Evolutionary conservation across 495 filamentous ascomycete genomes (phyloP).

Genomic region (Aspergillus saccharolyticus): DNA sequence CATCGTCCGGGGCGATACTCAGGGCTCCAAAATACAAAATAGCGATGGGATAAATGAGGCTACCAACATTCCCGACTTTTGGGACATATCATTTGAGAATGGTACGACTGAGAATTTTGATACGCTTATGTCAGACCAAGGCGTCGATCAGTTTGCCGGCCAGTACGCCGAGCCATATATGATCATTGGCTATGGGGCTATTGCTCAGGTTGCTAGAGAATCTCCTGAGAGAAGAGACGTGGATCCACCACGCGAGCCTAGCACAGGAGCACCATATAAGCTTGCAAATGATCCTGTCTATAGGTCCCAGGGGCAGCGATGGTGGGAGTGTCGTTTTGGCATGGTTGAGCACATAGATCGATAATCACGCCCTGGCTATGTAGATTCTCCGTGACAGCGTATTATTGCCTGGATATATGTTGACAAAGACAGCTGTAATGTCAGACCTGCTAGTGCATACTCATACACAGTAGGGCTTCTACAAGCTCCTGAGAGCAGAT

Average conservation of each 20-base stretch:
- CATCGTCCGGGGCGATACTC: neutral
- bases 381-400: no score
- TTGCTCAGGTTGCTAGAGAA: constrained; percentile 48
- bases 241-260: constrained; percentile 22
- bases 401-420: no score
- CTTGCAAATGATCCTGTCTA: constrained; percentile 61
- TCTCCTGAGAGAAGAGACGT: constrained; percentile 27
- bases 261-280: constrained; percentile 45
- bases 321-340: constrained; percentile 53
- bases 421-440: no score
- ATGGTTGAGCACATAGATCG: constrained; percentile 41
- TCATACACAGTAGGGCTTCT: no score
- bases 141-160: constrained; percentile 21
- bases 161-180: constrained; percentile 63
- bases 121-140: constrained; percentile 40
- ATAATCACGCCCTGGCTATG: neutral
- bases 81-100: neutral
- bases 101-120: constrained; percentile 32
- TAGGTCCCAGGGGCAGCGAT: constrained; percentile 30
- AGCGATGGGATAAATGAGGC: no score
- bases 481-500: no score
- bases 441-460: no score
- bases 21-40: neutral
- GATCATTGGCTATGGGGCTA: constrained; percentile 58
- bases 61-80: neutral